Evolutionary conservation across 768 basidiomycete genomes (phyloP), one percentile per base, ranked within the genome.

Genomic region (Boletus rex-veris): DNA sequence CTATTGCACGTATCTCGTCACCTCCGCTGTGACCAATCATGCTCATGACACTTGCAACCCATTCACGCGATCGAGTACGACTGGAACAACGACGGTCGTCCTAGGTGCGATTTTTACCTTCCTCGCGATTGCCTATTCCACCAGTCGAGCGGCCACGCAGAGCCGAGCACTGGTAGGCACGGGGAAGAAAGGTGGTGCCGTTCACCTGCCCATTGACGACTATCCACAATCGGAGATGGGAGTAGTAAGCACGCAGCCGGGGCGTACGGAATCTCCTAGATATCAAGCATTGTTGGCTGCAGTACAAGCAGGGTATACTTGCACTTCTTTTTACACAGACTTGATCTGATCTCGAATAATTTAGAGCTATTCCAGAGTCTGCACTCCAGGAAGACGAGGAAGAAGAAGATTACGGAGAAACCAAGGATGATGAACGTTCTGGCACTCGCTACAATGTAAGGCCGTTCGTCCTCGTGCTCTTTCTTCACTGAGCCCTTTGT

Each of bases 91-190:
- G 8, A 88, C 91, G 3, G 84, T 97, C 43, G 76, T 98, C 26
- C 78, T 98, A 41, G 97, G 97, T 30, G 97, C 92, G 8, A 70
- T 92, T 11, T 97, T 99, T 72, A 99, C 97, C 0, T 99, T 99
- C 83, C 73, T 98, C 43, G 95, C 97, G 5, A 97, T 99, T 61
- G 96, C 97, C 7, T 99, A 98, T 67, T 98, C 95, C 28, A 98
- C 97, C 0, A 90, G 87, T 24, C 80, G 96, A 47, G 97, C 97
- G 6, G 97, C 97, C 10, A 99, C 97, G 1, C 93, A 96, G 72
- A 92, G 90, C 63, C 84, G 90, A 54, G 96, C 93, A 7, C 74
- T 99, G 21, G 87, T 89, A 0, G 95, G 94, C 3, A 84, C 77
- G 54, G 77, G 77, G 30, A 88, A 82, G 73, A 80, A 77, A 53